Evolutionary conservation across 257 asterid species (phyloP).

Genomic region (Solanum pinnatisectum): DNA sequence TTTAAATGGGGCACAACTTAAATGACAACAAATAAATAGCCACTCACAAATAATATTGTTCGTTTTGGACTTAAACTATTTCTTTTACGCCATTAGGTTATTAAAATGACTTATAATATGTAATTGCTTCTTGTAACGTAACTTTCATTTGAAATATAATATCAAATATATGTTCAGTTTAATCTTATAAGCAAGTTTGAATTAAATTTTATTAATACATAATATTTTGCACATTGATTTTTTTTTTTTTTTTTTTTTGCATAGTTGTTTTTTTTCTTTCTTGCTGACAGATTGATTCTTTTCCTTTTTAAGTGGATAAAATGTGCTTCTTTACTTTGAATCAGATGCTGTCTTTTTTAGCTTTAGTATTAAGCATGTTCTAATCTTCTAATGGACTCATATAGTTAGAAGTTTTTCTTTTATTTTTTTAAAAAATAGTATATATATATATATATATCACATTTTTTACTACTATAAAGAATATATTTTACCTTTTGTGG

Average conservation of each 20-base stretch:
- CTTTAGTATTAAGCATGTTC: neutral
- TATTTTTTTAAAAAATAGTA: too few relatives aligned
- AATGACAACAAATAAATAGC: too few relatives aligned
- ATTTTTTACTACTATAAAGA: neutral
- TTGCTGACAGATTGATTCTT: neutral
- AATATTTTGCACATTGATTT: neutral
- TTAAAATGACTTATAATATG: neutral
- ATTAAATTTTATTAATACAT: neutral
- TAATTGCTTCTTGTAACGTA: fast-evolving
- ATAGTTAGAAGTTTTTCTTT: neutral
- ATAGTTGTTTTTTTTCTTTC: neutral
- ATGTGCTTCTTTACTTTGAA: neutral
- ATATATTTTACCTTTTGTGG: neutral
- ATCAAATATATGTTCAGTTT: too few relatives aligned
- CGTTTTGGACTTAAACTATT: too few relatives aligned
- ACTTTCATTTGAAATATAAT: neutral
- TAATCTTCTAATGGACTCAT: neutral
- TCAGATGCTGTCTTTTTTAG: neutral
- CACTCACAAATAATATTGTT: neutral
- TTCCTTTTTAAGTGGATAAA: neutral
- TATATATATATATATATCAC: too few relatives aligned
- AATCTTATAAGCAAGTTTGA: neutral
- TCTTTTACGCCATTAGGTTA: too few relatives aligned
- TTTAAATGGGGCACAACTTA: too few relatives aligned
- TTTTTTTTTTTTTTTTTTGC: too few relatives aligned